Conservation (phyloP, 2,329 filamentous ascomycete genomes). For the Aspergillus novofumigatus region DNA sequence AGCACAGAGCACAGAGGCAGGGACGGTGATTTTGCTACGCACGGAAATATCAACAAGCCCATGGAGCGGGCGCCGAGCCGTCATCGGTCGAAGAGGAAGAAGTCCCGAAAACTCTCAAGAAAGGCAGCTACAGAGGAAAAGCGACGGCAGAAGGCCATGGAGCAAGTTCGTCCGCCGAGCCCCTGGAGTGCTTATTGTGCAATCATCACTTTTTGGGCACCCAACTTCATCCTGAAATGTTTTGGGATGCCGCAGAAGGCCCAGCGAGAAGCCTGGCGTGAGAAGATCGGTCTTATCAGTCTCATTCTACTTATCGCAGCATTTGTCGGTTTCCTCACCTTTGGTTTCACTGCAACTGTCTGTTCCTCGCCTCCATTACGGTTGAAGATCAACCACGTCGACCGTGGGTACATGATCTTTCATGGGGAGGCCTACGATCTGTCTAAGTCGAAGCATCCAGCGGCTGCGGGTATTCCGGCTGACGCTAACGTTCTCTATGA, state of each 20-base stretch:
- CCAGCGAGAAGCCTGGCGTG: constrained; percentile 89
- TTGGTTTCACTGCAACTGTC: constrained; percentile 87
- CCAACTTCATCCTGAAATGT: constrained; percentile 76
- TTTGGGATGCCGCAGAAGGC: constrained; percentile 81
- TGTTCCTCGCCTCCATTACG: constrained; percentile 70
- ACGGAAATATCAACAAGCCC: constrained; percentile 36
- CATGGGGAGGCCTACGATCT: constrained; percentile 89
- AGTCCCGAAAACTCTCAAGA: constrained; percentile 59
- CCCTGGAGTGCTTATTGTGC: constrained; percentile 95
- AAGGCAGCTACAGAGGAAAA: constrained; percentile 58
- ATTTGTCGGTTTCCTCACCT: constrained; percentile 91
- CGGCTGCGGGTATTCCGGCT: constrained; percentile 70
- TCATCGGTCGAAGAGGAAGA: constrained; percentile 48
- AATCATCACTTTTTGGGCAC: constrained; percentile 90
- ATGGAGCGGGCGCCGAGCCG: constrained; percentile 41
- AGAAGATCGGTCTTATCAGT: constrained; percentile 96
- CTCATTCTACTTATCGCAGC: constrained; percentile 84
- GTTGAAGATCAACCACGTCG: constrained; percentile 78
- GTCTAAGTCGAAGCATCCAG: constrained; percentile 69
- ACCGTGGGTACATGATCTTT: constrained; percentile 86
- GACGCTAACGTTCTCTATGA: constrained; percentile 82
- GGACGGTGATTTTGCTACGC: constrained; percentile 30
- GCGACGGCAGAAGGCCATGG: constrained; percentile 54
- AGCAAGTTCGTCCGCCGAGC: constrained; percentile 71
- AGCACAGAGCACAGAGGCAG: constrained; percentile 53